phyloP scores from a whole-genome alignment of 1,284 basidiomycete species.

The Papiliotrema laurentii region DNA sequence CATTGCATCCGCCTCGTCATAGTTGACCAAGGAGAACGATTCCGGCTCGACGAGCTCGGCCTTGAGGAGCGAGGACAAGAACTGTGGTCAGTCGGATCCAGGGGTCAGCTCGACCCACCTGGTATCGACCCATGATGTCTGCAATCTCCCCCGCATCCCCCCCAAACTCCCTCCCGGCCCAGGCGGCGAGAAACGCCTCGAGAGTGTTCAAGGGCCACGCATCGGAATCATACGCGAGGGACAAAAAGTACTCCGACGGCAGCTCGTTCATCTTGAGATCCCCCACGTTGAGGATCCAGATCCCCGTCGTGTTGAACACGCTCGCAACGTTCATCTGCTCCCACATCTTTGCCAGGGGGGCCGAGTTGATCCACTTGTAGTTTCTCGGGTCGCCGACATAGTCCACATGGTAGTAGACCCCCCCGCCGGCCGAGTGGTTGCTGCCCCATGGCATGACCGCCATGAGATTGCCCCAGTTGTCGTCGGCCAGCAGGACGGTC shows the following conservation, averaged over 20 bases:
- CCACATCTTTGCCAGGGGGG: constrained; percentile 29
- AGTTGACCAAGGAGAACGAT: constrained; percentile 60
- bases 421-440: constrained; percentile 59
- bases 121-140: constrained; percentile 58
- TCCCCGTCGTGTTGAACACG: constrained; percentile 21
- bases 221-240: constrained; percentile 59
- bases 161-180: constrained; percentile 65
- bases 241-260: constrained; percentile 66
- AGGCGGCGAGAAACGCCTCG: constrained; percentile 54
- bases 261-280: constrained; percentile 67
- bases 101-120: constrained; percentile 45
- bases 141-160: constrained; percentile 51
- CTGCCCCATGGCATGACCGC: constrained; percentile 51
- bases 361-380: constrained; percentile 48
- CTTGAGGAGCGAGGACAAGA: constrained; percentile 53
- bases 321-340: constrained; percentile 33
- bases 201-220: constrained; percentile 55
- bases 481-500: constrained; percentile 28
- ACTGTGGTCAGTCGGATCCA: background rate
- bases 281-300: constrained; percentile 52
- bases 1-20: constrained; percentile 60
- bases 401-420: constrained; percentile 62
- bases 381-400: constrained; percentile 42
- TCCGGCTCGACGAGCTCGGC: constrained; percentile 63
- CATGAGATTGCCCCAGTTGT: constrained; percentile 44